A percentile compares a stretch with the other conserved stretches of the same genome.
These are phyloP conservation scores for Senecio squalidus DNA, from an alignment of 140 eudicot genomes.

Conservation along the genomic window DNA sequence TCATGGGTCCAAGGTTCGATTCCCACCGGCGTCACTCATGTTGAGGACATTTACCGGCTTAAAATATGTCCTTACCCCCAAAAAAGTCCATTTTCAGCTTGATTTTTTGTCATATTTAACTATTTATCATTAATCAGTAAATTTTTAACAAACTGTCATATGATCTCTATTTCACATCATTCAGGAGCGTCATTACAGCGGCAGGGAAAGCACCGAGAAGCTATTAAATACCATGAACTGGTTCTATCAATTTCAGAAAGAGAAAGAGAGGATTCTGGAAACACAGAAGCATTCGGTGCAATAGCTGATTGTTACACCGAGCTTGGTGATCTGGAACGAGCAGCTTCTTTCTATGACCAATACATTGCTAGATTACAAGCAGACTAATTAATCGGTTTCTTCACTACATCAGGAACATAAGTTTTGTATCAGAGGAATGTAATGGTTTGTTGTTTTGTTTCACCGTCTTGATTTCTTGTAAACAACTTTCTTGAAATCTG, in stretches of 20 bases:
- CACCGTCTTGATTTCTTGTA: not conserved
- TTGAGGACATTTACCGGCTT: too few species aligned
- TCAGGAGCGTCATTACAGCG: slow-evolving; percentile 91
- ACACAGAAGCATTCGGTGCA: slow-evolving; percentile 95
- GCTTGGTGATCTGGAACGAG: slow-evolving; percentile 85
- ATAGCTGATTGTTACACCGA: slow-evolving; percentile 99
- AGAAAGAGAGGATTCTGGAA: slow-evolving; percentile 88
- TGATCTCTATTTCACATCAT: not conserved
- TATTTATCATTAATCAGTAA: too few species aligned
- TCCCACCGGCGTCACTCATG: too few species aligned
- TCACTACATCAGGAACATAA: not conserved
- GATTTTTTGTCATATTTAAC: too few species aligned
- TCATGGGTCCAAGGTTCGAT: too few species aligned
- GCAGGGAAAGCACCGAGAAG: slow-evolving; percentile 78
- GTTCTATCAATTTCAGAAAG: slow-evolving; percentile 73
- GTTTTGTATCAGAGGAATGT: slow-evolving; percentile 17
- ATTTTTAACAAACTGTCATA: not conserved
- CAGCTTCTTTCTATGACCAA: slow-evolving; percentile 83
- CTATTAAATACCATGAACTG: slow-evolving; percentile 65
- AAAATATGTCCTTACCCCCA: too few species aligned
- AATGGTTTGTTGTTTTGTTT: not conserved
- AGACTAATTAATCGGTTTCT: slow-evolving; percentile 46
- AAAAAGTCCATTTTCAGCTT: too few species aligned
- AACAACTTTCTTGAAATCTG: not conserved
- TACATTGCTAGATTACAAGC: slow-evolving; percentile 80